Evolutionary conservation across 352 stramenopile species (phyloP).

Genomic region (Blastocystis sp.): DNA sequence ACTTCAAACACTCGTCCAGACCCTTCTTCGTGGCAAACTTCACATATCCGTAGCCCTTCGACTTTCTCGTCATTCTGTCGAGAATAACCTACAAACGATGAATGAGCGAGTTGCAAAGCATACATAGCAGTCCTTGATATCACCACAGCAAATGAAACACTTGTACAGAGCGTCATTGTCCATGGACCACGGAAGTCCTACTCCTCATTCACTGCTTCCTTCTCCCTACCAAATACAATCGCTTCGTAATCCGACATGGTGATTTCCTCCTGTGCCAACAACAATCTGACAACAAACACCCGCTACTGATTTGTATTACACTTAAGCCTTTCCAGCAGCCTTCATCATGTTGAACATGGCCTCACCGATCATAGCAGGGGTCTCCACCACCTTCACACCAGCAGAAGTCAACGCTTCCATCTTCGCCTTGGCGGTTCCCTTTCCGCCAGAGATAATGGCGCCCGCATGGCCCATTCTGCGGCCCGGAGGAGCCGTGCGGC

Average conservation of each 20-base stretch:
- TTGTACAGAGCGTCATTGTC: constrained; percentile 67
- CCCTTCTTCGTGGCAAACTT: constrained; percentile 10
- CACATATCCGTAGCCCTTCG: constrained; percentile 52
- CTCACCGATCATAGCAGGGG: constrained; percentile 88
- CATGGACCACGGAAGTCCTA: constrained; percentile 50
- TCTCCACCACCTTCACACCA: constrained; percentile 90
- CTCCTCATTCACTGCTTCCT: constrained; percentile 71
- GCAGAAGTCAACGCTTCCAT: constrained; percentile 87
- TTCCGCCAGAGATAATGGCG: constrained; percentile 96
- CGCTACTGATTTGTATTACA: constrained; percentile 38
- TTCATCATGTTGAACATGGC: constrained; percentile 94
- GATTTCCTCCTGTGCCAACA: not conserved
- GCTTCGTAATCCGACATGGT: not conserved
- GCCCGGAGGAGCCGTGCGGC: constrained; percentile 92
- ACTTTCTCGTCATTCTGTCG: constrained; percentile 18
- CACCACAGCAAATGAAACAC: constrained; percentile 24
- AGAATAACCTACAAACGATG: constrained; percentile 74
- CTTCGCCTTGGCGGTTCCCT: constrained; percentile 93
- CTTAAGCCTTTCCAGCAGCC: constrained; percentile 73
- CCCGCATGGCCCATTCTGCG: constrained; percentile 97
- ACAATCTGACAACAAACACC: constrained; percentile 32
- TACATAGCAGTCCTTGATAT: constrained; percentile 88
- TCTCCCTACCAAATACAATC: not conserved
- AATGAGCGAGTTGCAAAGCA: constrained; percentile 89
- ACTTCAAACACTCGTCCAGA: not conserved